These are phyloP conservation scores for Asparagopsis taxiformis DNA, from an alignment of 31 red algal genomes.

Conservation along the genomic window DNA sequence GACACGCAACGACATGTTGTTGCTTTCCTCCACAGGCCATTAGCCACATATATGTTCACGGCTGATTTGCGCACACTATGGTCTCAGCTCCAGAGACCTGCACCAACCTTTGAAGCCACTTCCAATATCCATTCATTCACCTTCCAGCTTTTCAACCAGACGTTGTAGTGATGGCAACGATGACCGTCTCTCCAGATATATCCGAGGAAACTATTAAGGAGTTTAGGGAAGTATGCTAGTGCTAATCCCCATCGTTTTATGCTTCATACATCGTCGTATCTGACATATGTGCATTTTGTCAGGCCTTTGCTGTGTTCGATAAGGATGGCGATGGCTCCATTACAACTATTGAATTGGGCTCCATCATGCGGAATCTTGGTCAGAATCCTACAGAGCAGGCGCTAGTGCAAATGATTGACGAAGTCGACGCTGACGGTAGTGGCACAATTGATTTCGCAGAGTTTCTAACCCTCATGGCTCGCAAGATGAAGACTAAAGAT, in stretches of 20 bases:
- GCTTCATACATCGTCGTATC: neutral
- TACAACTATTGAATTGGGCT: constrained; percentile 76
- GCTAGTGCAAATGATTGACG: constrained; percentile 78
- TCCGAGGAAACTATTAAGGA: constrained; percentile 85
- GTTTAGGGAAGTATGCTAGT: constrained; percentile 68
- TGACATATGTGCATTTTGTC: neutral
- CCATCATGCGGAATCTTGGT: constrained; percentile 86
- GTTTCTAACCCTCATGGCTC: constrained; percentile 89
- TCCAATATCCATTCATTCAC: too few relatives aligned
- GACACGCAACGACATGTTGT: too few relatives aligned
- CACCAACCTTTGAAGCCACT: too few relatives aligned
- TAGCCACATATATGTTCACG: too few relatives aligned
- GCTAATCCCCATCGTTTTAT: neutral
- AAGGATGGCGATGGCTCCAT: constrained; percentile 91
- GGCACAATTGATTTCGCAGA: constrained; percentile 89
- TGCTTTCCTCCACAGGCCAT: too few relatives aligned
- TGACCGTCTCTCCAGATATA: constrained; percentile 50
- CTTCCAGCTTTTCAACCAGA: too few relatives aligned
- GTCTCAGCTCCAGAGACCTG: too few relatives aligned
- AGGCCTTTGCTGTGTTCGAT: constrained; percentile 65
- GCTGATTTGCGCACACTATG: too few relatives aligned
- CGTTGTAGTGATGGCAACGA: constrained; percentile 43
- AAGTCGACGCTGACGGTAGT: constrained; percentile 89
- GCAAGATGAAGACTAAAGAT: constrained; percentile 84
- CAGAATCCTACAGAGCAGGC: constrained; percentile 87